Evolutionary conservation across 2,329 filamentous ascomycete genomes (phyloP).

Genomic region (Lachnellula cervina): DNA sequence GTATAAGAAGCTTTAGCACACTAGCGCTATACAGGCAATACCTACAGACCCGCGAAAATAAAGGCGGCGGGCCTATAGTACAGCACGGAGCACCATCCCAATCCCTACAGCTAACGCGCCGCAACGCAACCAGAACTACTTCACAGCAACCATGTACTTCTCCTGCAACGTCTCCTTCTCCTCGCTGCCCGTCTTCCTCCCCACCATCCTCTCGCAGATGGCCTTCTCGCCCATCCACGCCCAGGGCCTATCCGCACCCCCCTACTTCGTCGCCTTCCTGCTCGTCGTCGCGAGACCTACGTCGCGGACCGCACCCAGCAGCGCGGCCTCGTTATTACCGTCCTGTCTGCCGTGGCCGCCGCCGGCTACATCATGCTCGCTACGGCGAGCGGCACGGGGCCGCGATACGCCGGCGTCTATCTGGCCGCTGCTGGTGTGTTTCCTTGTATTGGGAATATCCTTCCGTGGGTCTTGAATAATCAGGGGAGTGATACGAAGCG

Average conservation of each 20-base stretch:
- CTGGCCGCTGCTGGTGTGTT: slow-evolving; percentile 59
- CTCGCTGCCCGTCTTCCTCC: slow-evolving; percentile 60
- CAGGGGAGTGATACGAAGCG: slow-evolving; percentile 64
- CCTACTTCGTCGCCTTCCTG: slow-evolving; percentile 63
- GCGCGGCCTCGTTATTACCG: slow-evolving; percentile 55
- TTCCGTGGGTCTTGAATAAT: slow-evolving; percentile 68
- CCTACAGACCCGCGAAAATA: too few relatives aligned
- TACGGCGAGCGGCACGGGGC: slow-evolving; percentile 40
- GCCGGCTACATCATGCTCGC: slow-evolving; percentile 63
- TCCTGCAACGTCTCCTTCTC: slow-evolving; percentile 61
- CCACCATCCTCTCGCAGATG: slow-evolving; percentile 59
- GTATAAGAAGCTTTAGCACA: too few relatives aligned
- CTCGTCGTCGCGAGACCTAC: slow-evolving; percentile 57
- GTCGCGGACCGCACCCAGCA: slow-evolving; percentile 62
- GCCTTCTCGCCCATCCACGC: slow-evolving; percentile 62
- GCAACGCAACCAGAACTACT: slow-evolving; percentile 19
- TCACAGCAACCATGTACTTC: slow-evolving; percentile 48
- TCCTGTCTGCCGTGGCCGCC: slow-evolving; percentile 52
- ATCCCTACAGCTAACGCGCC: too few relatives aligned
- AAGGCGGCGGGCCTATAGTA: too few relatives aligned
- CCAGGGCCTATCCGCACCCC: slow-evolving; percentile 67
- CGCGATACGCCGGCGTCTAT: slow-evolving; percentile 45
- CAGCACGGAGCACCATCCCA: too few relatives aligned
- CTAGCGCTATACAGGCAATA: too few relatives aligned
- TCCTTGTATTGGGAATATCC: slow-evolving; percentile 63